These are phyloP conservation scores for Xylaria curta DNA, from an alignment of 495 filamentous ascomycete genomes.

Conservation along the genomic window DNA sequence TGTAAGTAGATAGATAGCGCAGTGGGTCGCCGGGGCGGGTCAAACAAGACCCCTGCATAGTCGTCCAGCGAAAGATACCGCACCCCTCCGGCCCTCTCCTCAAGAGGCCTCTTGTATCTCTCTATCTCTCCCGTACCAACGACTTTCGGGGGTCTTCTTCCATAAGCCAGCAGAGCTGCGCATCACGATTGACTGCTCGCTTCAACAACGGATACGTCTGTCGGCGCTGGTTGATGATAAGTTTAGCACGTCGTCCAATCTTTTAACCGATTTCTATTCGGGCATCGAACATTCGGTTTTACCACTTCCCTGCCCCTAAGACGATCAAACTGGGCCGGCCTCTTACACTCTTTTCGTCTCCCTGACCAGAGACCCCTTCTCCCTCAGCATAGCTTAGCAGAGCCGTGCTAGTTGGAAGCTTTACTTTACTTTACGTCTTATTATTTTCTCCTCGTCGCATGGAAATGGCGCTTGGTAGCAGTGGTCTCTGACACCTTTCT, in stretches of 20 bases:
- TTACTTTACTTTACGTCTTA: neutral
- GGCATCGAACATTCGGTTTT: neutral
- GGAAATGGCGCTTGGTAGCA: conserved; percentile 4
- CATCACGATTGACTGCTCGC: conserved; percentile 16
- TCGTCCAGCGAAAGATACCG: conserved; percentile 14
- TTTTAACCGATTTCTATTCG: neutral
- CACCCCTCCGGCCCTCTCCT: conserved; percentile 3
- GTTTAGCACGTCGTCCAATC: conserved; percentile 22
- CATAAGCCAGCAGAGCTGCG: conserved; percentile 21
- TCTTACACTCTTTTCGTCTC: conserved; percentile 22
- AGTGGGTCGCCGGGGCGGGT: conserved; percentile 6
- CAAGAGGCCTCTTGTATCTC: conserved; percentile 18
- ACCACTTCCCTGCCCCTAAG: conserved; percentile 5
- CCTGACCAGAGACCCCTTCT: neutral
- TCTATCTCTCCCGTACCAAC: neutral
- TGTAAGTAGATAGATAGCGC: neutral
- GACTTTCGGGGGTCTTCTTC: neutral
- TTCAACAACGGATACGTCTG: conserved; percentile 1
- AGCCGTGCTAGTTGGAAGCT: conserved; percentile 3
- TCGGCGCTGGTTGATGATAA: neutral
- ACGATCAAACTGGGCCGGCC: conserved; percentile 20
- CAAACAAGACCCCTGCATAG: conserved; percentile 20
- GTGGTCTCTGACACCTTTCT: neutral
- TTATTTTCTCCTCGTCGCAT: neutral
- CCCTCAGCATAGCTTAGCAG: neutral